Percentiles rank a stretch among this genome's conserved stretches.
phyloP scores from a whole-genome alignment of 1,284 basidiomycete genomes.

The Cryptococcus hybrid region DNA sequence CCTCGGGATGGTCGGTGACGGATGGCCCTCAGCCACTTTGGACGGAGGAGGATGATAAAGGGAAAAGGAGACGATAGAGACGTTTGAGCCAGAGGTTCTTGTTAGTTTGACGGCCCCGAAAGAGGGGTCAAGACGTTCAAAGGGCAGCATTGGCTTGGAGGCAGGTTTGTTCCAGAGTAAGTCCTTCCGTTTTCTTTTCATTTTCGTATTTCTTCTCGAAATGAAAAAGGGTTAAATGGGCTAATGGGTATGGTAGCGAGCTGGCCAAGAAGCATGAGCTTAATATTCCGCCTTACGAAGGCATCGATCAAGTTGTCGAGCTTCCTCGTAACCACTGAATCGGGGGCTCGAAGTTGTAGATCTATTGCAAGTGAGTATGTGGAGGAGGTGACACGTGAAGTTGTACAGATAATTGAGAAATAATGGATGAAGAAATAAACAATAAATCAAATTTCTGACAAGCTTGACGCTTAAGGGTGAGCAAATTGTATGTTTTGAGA shows the following conservation, averaged over 20 bases:
- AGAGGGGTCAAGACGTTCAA: slow-evolving; percentile 68
- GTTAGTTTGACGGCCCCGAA: slow-evolving; percentile 94
- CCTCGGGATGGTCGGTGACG: slow-evolving; percentile 87
- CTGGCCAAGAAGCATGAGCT: slow-evolving; percentile 63
- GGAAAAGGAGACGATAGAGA: slow-evolving; percentile 55
- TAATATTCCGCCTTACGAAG: slow-evolving; percentile 73
- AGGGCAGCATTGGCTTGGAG: slow-evolving; percentile 87
- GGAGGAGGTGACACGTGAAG: background rate
- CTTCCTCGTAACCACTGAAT: slow-evolving; percentile 21
- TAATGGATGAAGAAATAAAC: no score
- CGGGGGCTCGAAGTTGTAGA: background rate
- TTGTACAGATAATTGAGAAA: background rate
- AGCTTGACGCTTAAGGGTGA: no score
- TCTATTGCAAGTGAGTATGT: background rate
- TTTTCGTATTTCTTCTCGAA: background rate
- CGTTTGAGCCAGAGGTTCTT: slow-evolving; percentile 72
- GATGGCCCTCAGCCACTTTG: slow-evolving; percentile 39
- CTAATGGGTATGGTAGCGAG: background rate
- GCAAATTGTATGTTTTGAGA: no score
- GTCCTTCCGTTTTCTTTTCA: slow-evolving; percentile 30
- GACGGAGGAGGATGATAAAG: slow-evolving; percentile 57
- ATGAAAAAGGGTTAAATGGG: background rate
- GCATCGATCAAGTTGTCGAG: slow-evolving; percentile 77
- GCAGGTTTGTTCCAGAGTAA: slow-evolving; percentile 84
- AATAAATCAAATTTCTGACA: no score